Base-by-base conservation (phyloP, 2,329 filamentous ascomycete species). In the Paramyrothecium roridum region DNA sequence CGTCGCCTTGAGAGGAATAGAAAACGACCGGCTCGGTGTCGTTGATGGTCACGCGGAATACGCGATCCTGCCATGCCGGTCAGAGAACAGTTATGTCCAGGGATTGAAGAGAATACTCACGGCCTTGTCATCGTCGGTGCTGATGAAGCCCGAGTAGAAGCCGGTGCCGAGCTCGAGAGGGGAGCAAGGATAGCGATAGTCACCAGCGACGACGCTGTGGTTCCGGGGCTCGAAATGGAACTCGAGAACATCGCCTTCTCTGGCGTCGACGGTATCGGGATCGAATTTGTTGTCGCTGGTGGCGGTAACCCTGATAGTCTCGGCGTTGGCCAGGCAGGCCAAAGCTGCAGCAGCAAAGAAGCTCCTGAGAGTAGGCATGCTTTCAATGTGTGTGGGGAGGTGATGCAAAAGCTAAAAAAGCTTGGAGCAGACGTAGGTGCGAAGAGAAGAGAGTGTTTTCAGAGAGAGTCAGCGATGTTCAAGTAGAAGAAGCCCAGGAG, bases 1-100 rank as follows among this genome's bases (percentile, higher is more conserved):
- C 70, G 23, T 66, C 61, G n/a, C 63, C 69, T 46, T 72, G 70
- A 8, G 70, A 70, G n/a, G 72, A 75, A 58, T 73, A 74, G 61
- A 74, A 73, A n/a, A 64, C 62, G 10, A 69, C 64, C 33, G 72
- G 68, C 1, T 72, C 64, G 7, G 65, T 69, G 56, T 64, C 57
- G 51, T 67, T 66, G 54, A 74, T 51, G 2, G 57, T 65, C 54
- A 75, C 68, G 53, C 65, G 65, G 62, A 73, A 75, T 22, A 73
- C 60, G 47, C 73, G 62, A 59, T 66, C 61, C 71, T 73, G 22
- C 16, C 33, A 30, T 30, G 2, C 4, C 6, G 4, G 26, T 46
- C 19, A 17, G 21, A 11, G 13, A n/a, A n/a, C 20, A 10, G 48
- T 48, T 48, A 21, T 20, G 7, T 48, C 47, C 3, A 16, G 16